Evolutionary conservation across 208 protist species (phyloP), one percentile per base, ranked within the genome.

Genomic region (Leishmania major): DNA sequence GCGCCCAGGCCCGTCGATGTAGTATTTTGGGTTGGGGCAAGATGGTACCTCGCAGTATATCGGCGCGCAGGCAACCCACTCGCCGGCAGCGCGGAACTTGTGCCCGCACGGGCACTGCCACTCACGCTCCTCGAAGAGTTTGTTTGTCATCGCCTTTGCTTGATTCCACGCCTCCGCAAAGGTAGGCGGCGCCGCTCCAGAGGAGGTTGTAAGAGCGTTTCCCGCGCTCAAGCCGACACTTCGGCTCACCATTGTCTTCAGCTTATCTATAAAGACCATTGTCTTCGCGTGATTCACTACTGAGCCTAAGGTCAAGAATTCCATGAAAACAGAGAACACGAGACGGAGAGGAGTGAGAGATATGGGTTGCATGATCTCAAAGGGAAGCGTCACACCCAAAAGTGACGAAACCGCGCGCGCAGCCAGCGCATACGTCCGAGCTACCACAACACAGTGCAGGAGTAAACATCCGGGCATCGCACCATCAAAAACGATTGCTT

Each of bases 41-140:
- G 93, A 94, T 0, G 95, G 95, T 4, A 96, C 95, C 83, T 98
- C 95, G 69, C 95, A 98, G 73, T 96, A 92, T 35, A 95, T 94
- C 6, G 95, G 95, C 5, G 92, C 86, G 47, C 91, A 95, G 3
- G 93, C 93, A 40, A 96, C 84, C 94, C 95, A 98, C 66, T 97
- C 94, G 31, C 93, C 95, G 28, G 88, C 78, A 28, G 93, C 93
- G 51, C 92, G 91, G 84, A 98, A 98, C 62, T 92, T 93, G 78
- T 98, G 95, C 1, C 95, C 95, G 85, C 95, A 98, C 5, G 92
- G 94, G 66, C 95, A 98, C 85, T 98, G 92, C 95, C 95, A 98
- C 77, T 97, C 93, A 0, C 88, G 87, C 79, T 97, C 93, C 22
- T 89, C 92, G 71, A 96, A 95, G 25, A 96, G 75, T 47, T 91